Evolutionary conservation across 1,284 basidiomycete genomes (phyloP), one percentile per base, ranked within the genome.

Genomic region (Ganoderma meredithae): DNA sequence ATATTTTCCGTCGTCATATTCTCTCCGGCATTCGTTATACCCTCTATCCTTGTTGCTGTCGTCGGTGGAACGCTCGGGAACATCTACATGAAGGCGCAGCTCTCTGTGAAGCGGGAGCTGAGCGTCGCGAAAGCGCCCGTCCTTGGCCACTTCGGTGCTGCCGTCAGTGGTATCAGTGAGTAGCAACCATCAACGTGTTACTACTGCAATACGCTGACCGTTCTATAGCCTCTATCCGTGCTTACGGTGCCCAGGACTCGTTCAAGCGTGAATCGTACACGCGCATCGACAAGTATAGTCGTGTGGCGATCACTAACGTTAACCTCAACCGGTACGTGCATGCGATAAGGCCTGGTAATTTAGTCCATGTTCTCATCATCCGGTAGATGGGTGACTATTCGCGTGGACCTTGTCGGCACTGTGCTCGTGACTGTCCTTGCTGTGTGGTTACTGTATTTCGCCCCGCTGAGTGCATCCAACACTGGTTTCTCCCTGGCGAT

Each of bases 51-150:
- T 60, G 79, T 89, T 31, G 81, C 82, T 7, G 69, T 79, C 3
- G 19, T 85, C 4, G 87, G 87, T 31, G 83, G 76, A 9, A 77
- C 81, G 74, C 77, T 83, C 43, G 87, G 80, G 5, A 76, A 80
- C 62, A 76, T 89, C 39, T 90, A 88, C 72, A 90, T 94, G 74
- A 87, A 87, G 72, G 89, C 89, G 7, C 93, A 94, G 75, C 81
- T 94, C 27, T 86, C 88, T 17, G 90, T 93, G 59, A 95, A 94
- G 74, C 85, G 90, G n/a, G 88, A 92, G 75, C 89, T 89, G 88
- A 88, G 86, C 44, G 91, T 90, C 76, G 85, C 88, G 13, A 85
- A 84, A 66, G 83, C 88, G 1, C 91, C 91, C 0, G 85, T 93
- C 4, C 83, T 92, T 65, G 88, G 87, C 43, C 89, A 91, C 74